Evolutionary conservation across 768 basidiomycete species (phyloP).

Genomic region (Hygrophorus russula): DNA sequence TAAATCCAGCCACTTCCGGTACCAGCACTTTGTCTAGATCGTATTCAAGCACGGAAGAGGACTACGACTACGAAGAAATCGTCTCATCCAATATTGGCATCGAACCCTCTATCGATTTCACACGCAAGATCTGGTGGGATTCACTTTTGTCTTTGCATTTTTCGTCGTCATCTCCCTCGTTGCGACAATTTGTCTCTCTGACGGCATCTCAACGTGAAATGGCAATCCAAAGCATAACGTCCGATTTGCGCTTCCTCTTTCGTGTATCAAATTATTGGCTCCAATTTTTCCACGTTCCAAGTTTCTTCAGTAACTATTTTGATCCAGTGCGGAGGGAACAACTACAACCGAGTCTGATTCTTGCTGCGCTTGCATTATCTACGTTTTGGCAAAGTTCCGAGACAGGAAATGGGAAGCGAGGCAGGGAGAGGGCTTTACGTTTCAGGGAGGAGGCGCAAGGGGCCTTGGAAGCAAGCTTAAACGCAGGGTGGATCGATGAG

Average conservation of each 20-base stretch:
- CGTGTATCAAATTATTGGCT: slow-evolving; percentile 59
- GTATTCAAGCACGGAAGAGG: slow-evolving; percentile 9
- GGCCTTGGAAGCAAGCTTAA: slow-evolving; percentile 60
- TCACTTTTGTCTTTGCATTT: slow-evolving; percentile 47
- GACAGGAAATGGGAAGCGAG: slow-evolving; percentile 33
- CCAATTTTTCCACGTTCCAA: slow-evolving; percentile 62
- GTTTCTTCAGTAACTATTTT: slow-evolving; percentile 48
- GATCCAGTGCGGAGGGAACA: slow-evolving; percentile 40
- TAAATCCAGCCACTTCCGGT: slow-evolving; percentile 14
- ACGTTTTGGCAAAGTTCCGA: slow-evolving; percentile 64
- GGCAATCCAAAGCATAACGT: slow-evolving; percentile 32
- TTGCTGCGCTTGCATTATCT: slow-evolving; percentile 53
- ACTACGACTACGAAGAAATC: slow-evolving; percentile 4
- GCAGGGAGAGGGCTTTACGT: slow-evolving; percentile 45
- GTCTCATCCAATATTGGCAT: slow-evolving; percentile 23
- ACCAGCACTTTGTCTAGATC: slow-evolving; percentile 11
- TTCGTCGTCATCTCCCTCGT: slow-evolving; percentile 22
- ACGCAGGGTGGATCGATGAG: slow-evolving; percentile 63
- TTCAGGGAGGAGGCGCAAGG: slow-evolving; percentile 60
- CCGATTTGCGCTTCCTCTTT: slow-evolving; percentile 57
- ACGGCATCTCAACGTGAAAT: slow-evolving; percentile 33
- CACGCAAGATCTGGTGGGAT: slow-evolving; percentile 75
- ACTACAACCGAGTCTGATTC: slow-evolving; percentile 60
- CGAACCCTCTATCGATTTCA: slow-evolving; percentile 56
- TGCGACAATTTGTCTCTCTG: slow-evolving; percentile 21